Evolutionary conservation across 2,329 filamentous ascomycete genomes (phyloP).

Genomic region (Xylariaceae sp.): DNA sequence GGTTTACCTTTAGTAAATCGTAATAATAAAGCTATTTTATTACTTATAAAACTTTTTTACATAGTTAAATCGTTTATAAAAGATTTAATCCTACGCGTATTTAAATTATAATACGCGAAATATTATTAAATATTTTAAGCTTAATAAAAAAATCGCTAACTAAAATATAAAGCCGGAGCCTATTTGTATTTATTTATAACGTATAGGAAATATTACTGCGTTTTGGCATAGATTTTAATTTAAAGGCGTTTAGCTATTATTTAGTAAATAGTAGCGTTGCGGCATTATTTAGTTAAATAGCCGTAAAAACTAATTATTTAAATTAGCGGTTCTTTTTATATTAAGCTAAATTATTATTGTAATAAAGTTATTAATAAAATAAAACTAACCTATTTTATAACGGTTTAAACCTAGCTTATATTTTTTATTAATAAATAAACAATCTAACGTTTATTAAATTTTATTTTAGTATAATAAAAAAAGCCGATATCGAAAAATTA

Average conservation of each 20-base stretch:
- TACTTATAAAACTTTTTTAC: slow-evolving; percentile 40
- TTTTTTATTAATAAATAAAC: too few relatives aligned
- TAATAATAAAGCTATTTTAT: slow-evolving; percentile 42
- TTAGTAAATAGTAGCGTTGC: background rate
- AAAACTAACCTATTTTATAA: background rate
- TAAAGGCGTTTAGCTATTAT: background rate
- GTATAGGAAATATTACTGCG: background rate
- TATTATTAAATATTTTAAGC: background rate
- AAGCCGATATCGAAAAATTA: background rate
- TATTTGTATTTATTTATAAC: background rate
- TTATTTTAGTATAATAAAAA: too few relatives aligned
- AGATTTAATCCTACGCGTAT: background rate
- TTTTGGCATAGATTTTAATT: background rate
- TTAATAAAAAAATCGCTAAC: too few relatives aligned
- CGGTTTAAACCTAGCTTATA: too few relatives aligned
- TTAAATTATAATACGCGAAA: background rate
- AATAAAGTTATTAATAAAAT: background rate
- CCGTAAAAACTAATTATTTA: background rate
- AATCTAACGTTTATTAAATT: too few relatives aligned
- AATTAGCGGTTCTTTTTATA: background rate
- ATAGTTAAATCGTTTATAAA: too few relatives aligned
- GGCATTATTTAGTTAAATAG: background rate
- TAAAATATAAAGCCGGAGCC: too few relatives aligned
- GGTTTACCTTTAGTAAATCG: slow-evolving; percentile 38
- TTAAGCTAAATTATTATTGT: background rate